A percentile compares a stretch with the other conserved stretches of the same genome.
Evolutionary conservation across 2,329 filamentous ascomycete species (phyloP).

Genomic region (Lasiodiplodia theobromae): DNA sequence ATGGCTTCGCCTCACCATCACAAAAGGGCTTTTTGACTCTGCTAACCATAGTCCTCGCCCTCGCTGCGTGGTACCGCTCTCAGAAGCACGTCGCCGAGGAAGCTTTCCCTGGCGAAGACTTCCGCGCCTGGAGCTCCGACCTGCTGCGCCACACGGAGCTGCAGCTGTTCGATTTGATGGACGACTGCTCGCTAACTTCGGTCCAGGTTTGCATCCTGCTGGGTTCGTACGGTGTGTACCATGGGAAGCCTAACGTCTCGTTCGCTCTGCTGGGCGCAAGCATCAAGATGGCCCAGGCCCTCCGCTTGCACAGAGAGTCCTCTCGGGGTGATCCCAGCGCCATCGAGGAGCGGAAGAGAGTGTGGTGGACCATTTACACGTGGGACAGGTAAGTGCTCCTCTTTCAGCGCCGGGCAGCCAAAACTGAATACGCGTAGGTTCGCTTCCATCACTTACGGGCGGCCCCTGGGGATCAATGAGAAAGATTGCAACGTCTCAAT

Average conservation of each 20-base stretch:
- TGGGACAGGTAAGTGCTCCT: conserved; percentile 43
- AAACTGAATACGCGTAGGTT: conserved; percentile 37
- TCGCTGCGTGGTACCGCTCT: conserved; percentile 50
- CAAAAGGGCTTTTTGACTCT: conserved; percentile 49
- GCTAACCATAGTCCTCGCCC: conserved; percentile 47
- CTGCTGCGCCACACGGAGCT: conserved; percentile 42
- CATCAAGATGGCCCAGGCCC: conserved; percentile 46
- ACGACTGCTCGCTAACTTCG: conserved; percentile 47
- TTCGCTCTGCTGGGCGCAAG: conserved; percentile 50
- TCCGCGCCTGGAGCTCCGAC: conserved; percentile 32
- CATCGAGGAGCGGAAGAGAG: conserved; percentile 48
- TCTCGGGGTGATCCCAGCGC: conserved; percentile 35
- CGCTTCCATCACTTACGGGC: conserved; percentile 51
- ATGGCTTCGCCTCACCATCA: conserved; percentile 44
- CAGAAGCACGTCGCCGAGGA: conserved; percentile 33
- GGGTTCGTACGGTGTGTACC: conserved; percentile 52
- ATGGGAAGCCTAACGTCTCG: conserved; percentile 51
- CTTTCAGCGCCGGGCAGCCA: no score
- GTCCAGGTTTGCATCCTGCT: conserved; percentile 51
- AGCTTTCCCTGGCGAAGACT: conserved; percentile 30
- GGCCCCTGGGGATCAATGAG: conserved; percentile 52
- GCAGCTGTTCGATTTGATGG: conserved; percentile 51
- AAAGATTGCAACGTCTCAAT: conserved; percentile 49
- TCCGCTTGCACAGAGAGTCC: conserved; percentile 44
- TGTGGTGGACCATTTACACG: conserved; percentile 54